These are phyloP conservation scores for Suillus hirtellus DNA, from an alignment of 768 basidiomycete genomes.

Conservation along the genomic window DNA sequence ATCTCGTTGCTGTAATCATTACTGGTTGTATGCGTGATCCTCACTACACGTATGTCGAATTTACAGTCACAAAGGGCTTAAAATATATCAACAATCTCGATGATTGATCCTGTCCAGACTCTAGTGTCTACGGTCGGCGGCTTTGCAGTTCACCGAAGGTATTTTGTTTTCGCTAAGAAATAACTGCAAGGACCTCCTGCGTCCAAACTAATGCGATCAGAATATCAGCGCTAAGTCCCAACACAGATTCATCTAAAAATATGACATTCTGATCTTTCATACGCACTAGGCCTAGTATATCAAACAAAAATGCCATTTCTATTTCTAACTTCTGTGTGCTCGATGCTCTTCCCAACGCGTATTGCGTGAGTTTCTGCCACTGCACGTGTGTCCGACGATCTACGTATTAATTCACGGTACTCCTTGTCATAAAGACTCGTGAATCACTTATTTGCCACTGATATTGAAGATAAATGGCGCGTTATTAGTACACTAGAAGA, in stretches of 20 bases:
- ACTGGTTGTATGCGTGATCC: no score
- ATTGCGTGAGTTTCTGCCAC: not conserved
- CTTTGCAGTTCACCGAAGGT: no score
- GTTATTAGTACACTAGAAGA: not conserved
- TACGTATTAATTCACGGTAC: not conserved
- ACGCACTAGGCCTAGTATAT: not conserved
- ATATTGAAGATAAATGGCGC: not conserved
- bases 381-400: not conserved
- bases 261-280: not conserved
- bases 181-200: not conserved
- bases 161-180: no score
- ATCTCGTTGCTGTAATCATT: no score
- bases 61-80: not conserved
- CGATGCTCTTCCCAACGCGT: not conserved
- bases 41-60: not conserved
- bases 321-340: not conserved
- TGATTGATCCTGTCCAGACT: not conserved
- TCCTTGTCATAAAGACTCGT: not conserved
- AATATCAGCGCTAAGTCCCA: not conserved
- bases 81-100: not conserved
- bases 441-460: slow-evolving; percentile 3
- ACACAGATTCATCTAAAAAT: not conserved
- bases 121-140: not conserved
- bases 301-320: not conserved
- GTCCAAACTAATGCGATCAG: not conserved